phyloP scores from a whole-genome alignment of 2,329 filamentous ascomycete species.

The Arthrinium phaeospermum region DNA sequence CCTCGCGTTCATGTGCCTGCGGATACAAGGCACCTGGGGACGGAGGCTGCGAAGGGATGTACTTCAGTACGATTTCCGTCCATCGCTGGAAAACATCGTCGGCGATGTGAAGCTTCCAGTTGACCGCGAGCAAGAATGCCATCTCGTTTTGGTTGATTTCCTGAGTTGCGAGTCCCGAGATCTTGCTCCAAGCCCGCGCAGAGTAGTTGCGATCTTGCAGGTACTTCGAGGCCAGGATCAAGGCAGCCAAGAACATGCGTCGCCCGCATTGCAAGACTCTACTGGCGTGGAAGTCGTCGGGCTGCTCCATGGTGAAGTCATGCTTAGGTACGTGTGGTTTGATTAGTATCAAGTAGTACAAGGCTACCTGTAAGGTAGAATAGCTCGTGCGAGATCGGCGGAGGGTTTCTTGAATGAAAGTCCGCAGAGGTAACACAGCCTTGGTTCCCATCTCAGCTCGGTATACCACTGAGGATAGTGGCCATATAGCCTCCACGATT shows the following conservation, averaged over 20 bases:
- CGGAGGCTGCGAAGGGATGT: constrained; percentile 70
- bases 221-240: constrained; percentile 97
- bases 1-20: constrained; percentile 50
- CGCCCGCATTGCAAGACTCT: constrained; percentile 92
- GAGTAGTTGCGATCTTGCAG: constrained; percentile 98
- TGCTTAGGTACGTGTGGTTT: constrained; percentile 84
- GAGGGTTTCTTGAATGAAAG: constrained; percentile 96
- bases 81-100: constrained; percentile 89
- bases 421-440: constrained; percentile 85
- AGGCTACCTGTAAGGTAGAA: constrained; percentile 92
- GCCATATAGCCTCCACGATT: constrained; percentile 98
- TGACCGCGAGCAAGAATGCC: constrained; percentile 85
- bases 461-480: constrained; percentile 81
- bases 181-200: constrained; percentile 97
- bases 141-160: constrained; percentile 99
- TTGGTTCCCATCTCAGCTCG: constrained; percentile 74
- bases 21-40: constrained; percentile 55
- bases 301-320: constrained; percentile 87
- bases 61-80: constrained; percentile 89
- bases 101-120: constrained; percentile 94
- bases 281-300: constrained; percentile 71
- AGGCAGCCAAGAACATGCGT: constrained; percentile 93
- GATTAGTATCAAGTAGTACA: constrained; percentile 95
- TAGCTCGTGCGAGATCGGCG: constrained; percentile 95
- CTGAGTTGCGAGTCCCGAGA: constrained; percentile 88